Conservation (phyloP, 2,329 filamentous ascomycete genomes). For the Chaetomium sp. region DNA sequence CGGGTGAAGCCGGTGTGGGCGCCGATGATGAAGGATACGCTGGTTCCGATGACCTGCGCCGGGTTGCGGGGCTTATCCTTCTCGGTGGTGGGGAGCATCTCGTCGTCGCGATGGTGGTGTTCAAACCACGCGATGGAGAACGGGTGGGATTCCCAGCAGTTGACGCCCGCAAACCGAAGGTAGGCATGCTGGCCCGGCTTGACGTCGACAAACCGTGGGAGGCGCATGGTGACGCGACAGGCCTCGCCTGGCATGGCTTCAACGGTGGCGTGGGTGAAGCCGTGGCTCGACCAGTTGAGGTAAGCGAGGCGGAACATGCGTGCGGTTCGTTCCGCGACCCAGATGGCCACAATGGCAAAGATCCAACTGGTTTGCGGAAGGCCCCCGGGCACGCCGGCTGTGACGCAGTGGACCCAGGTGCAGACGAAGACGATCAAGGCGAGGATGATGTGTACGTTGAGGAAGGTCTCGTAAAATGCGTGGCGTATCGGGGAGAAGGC, state of each 20-base stretch:
- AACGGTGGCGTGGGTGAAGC: constrained; percentile 58
- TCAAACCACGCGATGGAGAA: constrained; percentile 74
- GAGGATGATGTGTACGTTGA: constrained; percentile 75
- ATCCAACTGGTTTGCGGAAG: constrained; percentile 70
- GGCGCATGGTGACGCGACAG: constrained; percentile 61
- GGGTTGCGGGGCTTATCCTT: constrained; percentile 15
- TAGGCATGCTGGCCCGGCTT: constrained; percentile 69
- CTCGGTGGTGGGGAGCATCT: constrained; percentile 25
- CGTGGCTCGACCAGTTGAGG: constrained; percentile 55
- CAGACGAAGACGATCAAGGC: constrained; percentile 61
- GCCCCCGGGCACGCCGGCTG: constrained; percentile 57
- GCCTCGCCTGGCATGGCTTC: constrained; percentile 65
- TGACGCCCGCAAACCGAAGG: constrained; percentile 61
- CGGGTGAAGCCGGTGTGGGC: constrained; percentile 85
- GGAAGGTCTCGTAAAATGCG: constrained; percentile 95
- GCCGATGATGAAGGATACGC: constrained; percentile 76
- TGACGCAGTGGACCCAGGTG: constrained; percentile 71
- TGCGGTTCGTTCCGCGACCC: constrained; percentile 62
- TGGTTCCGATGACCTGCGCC: constrained; percentile 37
- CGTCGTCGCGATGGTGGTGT: constrained; percentile 38
- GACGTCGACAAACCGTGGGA: constrained; percentile 60
- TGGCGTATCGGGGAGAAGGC: constrained; percentile 78
- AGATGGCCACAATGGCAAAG: constrained; percentile 66
- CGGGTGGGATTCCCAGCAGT: constrained; percentile 66
- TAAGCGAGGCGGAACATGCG: constrained; percentile 59